Percentiles rank a stretch among this genome's conserved stretches.
phyloP scores from a whole-genome alignment of 2,329 filamentous ascomycete species.

The Fusarium humuli region DNA sequence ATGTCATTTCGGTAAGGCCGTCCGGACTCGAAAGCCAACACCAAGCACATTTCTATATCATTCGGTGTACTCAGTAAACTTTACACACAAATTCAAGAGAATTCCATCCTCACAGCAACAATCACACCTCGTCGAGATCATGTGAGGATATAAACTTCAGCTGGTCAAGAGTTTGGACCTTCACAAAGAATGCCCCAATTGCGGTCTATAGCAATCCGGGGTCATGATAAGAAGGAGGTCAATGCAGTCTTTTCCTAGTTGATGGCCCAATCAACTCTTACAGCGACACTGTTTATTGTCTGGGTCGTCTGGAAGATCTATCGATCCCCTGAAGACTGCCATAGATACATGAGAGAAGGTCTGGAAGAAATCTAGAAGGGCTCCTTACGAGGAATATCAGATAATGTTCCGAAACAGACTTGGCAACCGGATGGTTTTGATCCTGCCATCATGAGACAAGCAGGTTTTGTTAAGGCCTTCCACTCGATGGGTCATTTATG shows the following conservation, averaged over 20 bases:
- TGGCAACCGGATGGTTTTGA: not conserved
- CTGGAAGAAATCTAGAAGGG: not conserved
- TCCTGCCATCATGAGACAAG: not conserved
- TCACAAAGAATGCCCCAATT: not conserved
- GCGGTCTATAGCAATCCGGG: not conserved
- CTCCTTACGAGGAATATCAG: not conserved
- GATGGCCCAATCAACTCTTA: slow-evolving; percentile 3
- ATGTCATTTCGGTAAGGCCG: not conserved
- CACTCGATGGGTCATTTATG: not conserved
- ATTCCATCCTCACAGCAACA: not conserved
- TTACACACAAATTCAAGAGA: too few species aligned
- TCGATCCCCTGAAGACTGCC: slow-evolving; percentile 1
- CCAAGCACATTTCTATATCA: not conserved
- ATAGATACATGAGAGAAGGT: not conserved
- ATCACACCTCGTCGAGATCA: not conserved
- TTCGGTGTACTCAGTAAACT: not conserved
- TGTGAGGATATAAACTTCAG: not conserved
- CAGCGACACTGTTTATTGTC: slow-evolving; percentile 15
- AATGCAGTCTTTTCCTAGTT: not conserved
- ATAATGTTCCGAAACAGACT: not conserved
- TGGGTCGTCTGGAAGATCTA: slow-evolving; percentile 1
- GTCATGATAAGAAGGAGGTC: not conserved
- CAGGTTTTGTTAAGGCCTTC: not conserved
- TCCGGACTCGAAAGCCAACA: not conserved
- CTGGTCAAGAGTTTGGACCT: not conserved